Evolutionary conservation across 2,329 filamentous ascomycete genomes (phyloP), one percentile per base, ranked within the genome.

Genomic region (Fusarium chlamydosporum): DNA sequence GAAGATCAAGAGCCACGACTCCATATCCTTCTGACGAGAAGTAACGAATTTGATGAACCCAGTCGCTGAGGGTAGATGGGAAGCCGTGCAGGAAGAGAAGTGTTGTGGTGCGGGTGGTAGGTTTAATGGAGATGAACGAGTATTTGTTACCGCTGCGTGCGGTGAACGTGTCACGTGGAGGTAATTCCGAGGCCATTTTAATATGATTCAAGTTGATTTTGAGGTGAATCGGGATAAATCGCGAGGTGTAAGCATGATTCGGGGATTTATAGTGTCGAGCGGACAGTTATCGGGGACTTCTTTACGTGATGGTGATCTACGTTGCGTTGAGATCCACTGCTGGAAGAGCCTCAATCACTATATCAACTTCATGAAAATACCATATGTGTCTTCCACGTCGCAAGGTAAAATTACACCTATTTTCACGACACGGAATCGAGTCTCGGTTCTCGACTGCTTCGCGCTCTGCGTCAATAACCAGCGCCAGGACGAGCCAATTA

Each of bases 51-150:
- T 83, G 81, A 54, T 76, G 69, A 5, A 74, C 58, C 80, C 82
- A 86, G 74, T 85, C 83, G 34, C 77, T 74, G 13, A 78, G 75
- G 35, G 80, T 81, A 6, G 82, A 83, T 29, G 83, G 83, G 50
- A 84, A 83, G 34, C 84, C 83, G 64, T 85, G 84, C 13, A 85
- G 76, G 56, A 86, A 77, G 15, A 86, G 74, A 6, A 85, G 71
- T 0, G 82, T 83, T 6, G 74, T 66, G 9, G 70, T 56, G 8
- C 42, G 53, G 2, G 63, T 27, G 1, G 53, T 61, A 5, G 71
- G 42, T 6, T 65, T 71, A 5, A 74, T 70, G 50, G 74, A 68
- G 27, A 78, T 63, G 64, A 79, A 80, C 4, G 76, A 78, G 61
- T 77, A 78, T 4, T 26, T 54, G 50, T 74, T 74, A 18, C 71